Conservation (phyloP, 768 basidiomycete genomes). For the Suillus alpinus region DNA sequence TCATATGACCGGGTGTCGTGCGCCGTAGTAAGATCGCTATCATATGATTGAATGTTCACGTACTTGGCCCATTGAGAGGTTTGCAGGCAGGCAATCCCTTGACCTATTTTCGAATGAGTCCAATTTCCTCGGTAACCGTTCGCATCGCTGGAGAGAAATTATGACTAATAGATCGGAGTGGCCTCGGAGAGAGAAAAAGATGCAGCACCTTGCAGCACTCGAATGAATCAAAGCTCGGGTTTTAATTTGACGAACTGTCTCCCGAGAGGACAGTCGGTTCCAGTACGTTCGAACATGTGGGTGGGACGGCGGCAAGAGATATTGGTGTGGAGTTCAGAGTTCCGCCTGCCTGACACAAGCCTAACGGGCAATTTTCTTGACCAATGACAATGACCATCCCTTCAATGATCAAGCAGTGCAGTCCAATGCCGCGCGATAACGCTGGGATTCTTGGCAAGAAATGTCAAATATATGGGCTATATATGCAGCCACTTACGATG, state of each 20-base stretch:
- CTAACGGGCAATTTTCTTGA: not conserved
- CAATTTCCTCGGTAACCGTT: not conserved
- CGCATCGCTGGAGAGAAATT: not conserved
- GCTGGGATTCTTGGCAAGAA: not conserved
- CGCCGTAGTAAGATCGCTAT: not conserved
- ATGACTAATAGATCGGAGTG: not conserved
- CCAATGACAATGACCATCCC: not conserved
- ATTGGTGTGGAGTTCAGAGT: not conserved
- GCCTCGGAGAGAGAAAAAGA: not conserved
- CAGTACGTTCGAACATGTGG: not conserved
- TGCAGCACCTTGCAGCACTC: not conserved
- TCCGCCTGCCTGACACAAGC: not conserved
- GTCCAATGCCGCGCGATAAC: too few relatives aligned
- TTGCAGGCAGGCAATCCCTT: not conserved
- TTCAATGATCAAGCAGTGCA: too few relatives aligned
- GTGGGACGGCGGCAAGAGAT: not conserved
- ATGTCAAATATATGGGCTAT: not conserved
- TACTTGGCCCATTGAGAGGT: not conserved
- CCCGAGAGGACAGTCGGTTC: not conserved
- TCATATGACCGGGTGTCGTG: not conserved
- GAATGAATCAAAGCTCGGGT: not conserved
- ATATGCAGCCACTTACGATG: not conserved
- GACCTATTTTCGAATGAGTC: not conserved
- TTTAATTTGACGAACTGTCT: not conserved
- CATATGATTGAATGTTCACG: not conserved